These are phyloP conservation scores for Scheffersomyces insectosa DNA, from an alignment of 1,139 yeast species.

Conservation along the genomic window DNA sequence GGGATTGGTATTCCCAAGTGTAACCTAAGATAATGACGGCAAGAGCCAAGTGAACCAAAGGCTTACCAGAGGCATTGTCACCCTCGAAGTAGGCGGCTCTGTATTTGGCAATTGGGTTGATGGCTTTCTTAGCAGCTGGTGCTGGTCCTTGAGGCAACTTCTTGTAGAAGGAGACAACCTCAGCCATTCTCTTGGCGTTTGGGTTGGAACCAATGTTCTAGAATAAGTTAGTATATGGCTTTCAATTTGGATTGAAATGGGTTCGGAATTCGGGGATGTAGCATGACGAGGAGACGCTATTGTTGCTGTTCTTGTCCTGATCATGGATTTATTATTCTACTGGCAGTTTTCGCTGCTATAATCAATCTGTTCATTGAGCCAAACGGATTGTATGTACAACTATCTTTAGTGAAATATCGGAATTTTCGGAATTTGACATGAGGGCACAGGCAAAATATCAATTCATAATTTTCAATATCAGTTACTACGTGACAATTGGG, in stretches of 20 bases:
- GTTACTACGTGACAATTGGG: too few relatives aligned
- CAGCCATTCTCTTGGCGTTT: slow-evolving; percentile 94
- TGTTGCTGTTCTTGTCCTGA: background rate
- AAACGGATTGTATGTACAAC: background rate
- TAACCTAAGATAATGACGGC: slow-evolving; percentile 78
- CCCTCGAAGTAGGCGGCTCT: slow-evolving; percentile 78
- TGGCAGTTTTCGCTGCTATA: too few relatives aligned
- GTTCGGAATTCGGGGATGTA: background rate
- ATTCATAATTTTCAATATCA: too few relatives aligned
- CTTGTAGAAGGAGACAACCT: slow-evolving; percentile 94
- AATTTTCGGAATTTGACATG: too few relatives aligned
- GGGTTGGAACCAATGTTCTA: slow-evolving; percentile 94
- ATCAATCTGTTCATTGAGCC: background rate
- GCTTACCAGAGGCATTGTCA: slow-evolving; percentile 78
- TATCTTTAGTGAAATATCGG: background rate
- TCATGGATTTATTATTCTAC: too few relatives aligned
- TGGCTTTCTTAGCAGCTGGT: slow-evolving; percentile 65
- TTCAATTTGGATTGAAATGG: slow-evolving; percentile 1
- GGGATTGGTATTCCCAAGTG: slow-evolving; percentile 93
- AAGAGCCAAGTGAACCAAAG: slow-evolving; percentile 75
- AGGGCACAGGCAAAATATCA: too few relatives aligned
- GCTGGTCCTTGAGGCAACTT: slow-evolving; percentile 94
- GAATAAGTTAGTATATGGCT: slow-evolving; percentile 35
- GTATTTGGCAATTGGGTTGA: slow-evolving; percentile 73
- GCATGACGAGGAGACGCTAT: background rate